Evolutionary conservation across 1,139 yeast genomes (phyloP).

Genomic region (Candida anutae): DNA sequence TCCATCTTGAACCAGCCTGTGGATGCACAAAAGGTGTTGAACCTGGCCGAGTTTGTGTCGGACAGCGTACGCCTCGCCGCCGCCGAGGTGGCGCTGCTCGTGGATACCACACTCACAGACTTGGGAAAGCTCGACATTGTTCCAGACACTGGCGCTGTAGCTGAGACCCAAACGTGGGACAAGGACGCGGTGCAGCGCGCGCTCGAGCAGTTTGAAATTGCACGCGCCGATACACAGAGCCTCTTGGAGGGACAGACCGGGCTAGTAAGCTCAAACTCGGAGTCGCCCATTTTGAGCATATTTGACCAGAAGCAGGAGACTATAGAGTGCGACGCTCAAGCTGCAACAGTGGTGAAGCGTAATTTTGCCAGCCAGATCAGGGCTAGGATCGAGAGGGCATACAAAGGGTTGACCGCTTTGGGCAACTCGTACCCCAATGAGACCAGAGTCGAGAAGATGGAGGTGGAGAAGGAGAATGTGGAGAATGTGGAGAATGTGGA

Average conservation of each 20-base stretch:
- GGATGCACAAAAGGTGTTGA: slow-evolving; percentile 49
- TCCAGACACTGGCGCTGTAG: background rate
- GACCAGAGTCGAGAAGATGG: slow-evolving; percentile 4
- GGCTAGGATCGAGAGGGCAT: slow-evolving; percentile 11
- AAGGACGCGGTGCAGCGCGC: slow-evolving; percentile 17
- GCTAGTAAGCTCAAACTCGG: background rate
- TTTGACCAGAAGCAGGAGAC: slow-evolving; percentile 9
- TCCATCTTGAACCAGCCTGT: slow-evolving; percentile 50
- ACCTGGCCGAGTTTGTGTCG: slow-evolving; percentile 41
- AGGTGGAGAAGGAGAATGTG: slow-evolving; percentile 3
- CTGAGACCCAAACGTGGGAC: slow-evolving; percentile 5
- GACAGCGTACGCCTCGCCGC: slow-evolving; percentile 54
- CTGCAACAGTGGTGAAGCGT: slow-evolving; percentile 12
- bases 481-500: slow-evolving; percentile 4
- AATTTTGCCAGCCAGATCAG: slow-evolving; percentile 10
- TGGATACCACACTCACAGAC: slow-evolving; percentile 24
- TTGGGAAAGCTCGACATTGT: background rate
- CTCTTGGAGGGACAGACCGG: slow-evolving; percentile 7
- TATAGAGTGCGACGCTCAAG: slow-evolving; percentile 14
- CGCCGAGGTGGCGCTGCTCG: slow-evolving; percentile 47
- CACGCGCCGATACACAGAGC: slow-evolving; percentile 1
- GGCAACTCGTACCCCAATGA: slow-evolving; percentile 2
- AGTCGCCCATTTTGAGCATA: background rate
- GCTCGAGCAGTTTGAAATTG: slow-evolving; percentile 3
- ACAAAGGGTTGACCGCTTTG: slow-evolving; percentile 12